Evolutionary conservation across 495 filamentous ascomycete species (phyloP).

Genomic region (Penicillium dipodomyicola): DNA sequence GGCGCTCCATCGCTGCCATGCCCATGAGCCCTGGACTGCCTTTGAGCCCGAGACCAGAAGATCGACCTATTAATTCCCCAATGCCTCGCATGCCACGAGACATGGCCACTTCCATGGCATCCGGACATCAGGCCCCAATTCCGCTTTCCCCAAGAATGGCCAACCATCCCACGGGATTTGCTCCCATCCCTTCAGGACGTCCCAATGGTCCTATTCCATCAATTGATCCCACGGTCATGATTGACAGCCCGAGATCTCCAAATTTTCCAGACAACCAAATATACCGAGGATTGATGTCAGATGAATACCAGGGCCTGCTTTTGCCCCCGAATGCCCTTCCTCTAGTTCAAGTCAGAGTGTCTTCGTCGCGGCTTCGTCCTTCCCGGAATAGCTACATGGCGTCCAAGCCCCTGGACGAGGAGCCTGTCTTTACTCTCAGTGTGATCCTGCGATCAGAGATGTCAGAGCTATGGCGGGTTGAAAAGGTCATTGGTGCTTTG

Average conservation of each 20-base stretch:
- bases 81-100: slow-evolving; percentile 63
- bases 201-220: slow-evolving; percentile 34
- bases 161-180: slow-evolving; percentile 62
- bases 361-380: slow-evolving; percentile 89
- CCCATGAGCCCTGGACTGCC: slow-evolving; percentile 86
- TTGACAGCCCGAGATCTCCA: slow-evolving; percentile 36
- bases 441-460: slow-evolving; percentile 74
- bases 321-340: slow-evolving; percentile 90
- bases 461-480: slow-evolving; percentile 87
- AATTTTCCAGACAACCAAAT: slow-evolving; percentile 33
- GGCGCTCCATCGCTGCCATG: slow-evolving; percentile 46
- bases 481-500: slow-evolving; percentile 85
- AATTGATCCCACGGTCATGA: slow-evolving; percentile 40
- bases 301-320: slow-evolving; percentile 78
- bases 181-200: slow-evolving; percentile 31
- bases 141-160: slow-evolving; percentile 73
- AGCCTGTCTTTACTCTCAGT: slow-evolving; percentile 90
- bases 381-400: slow-evolving; percentile 80
- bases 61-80: slow-evolving; percentile 68
- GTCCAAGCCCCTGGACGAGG: slow-evolving; percentile 66
- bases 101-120: slow-evolving; percentile 49
- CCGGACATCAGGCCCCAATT: slow-evolving; percentile 53
- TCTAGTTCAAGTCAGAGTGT: slow-evolving; percentile 78
- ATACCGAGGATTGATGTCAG: slow-evolving; percentile 70
- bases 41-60: slow-evolving; percentile 81